A percentile compares a stretch with the other conserved stretches of the same genome.
phyloP scores from a whole-genome alignment of 805 yeast species.

The Nakazawaea molendinolei region DNA sequence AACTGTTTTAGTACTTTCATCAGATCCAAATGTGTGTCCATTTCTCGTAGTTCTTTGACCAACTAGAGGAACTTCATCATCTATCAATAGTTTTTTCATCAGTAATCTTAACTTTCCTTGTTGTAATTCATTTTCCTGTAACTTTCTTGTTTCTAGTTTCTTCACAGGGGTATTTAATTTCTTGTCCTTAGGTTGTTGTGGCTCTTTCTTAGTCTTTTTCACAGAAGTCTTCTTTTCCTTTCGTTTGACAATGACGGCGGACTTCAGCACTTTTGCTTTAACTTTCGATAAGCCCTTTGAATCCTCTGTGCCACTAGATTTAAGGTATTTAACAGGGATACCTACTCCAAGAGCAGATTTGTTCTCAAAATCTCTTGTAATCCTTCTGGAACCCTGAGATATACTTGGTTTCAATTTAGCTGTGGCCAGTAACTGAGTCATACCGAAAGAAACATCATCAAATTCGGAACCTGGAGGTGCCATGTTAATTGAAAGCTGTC shows the following conservation, averaged over 20 bases:
- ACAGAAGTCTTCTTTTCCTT: background rate
- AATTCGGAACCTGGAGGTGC: constrained; percentile 16
- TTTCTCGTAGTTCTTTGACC: constrained; percentile 1
- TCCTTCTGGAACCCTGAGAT: background rate
- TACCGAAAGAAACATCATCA: constrained; percentile 11
- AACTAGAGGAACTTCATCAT: constrained; percentile 8
- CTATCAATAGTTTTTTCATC: constrained; percentile 7
- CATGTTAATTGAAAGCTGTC: constrained; percentile 14
- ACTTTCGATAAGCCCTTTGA: too few relatives aligned
- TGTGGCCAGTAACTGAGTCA: constrained; percentile 9
- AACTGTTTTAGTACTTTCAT: background rate
- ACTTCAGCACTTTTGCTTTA: too few relatives aligned
- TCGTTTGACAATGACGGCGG: background rate
- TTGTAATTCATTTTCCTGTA: background rate
- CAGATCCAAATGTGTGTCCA: too few relatives aligned
- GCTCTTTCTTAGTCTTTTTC: background rate
- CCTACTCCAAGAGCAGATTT: constrained; percentile 6
- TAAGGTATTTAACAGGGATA: constrained; percentile 10
- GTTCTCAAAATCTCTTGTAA: constrained; percentile 8
- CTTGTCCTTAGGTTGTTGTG: background rate
- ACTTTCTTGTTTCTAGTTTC: background rate
- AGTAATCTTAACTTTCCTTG: background rate
- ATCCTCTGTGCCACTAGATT: background rate
- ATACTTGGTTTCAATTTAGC: background rate
- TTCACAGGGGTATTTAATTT: background rate